A percentile compares a stretch with the other conserved stretches of the same genome.
phyloP scores from a whole-genome alignment of 805 yeast species.

The Sugiyamaella boreocaroliniensis region DNA sequence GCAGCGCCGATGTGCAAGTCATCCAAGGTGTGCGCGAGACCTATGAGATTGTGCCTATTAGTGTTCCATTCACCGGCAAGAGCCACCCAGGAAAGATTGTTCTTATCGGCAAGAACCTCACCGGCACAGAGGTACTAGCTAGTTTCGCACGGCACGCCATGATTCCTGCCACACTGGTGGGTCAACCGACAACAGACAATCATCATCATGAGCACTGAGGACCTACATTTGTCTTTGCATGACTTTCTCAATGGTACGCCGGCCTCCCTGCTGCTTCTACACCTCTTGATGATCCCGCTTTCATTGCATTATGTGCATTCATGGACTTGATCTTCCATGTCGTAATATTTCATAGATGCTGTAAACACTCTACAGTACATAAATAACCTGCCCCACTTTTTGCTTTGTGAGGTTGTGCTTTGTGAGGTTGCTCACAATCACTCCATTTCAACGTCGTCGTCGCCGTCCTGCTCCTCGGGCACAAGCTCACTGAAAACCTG shows the following conservation, averaged over 20 bases:
- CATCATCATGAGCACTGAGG: background rate
- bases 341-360: background rate
- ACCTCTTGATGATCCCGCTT: background rate
- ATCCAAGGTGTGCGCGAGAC: conserved; percentile 92
- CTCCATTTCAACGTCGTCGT: conserved; percentile 39
- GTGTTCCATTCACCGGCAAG: conserved; percentile 30
- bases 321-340: background rate
- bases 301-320: background rate
- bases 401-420: too few species aligned
- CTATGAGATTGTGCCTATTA: conserved; percentile 61
- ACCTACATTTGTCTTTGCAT: background rate
- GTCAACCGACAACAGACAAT: background rate
- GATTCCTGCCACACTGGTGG: background rate
- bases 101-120: conserved; percentile 64
- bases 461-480: background rate
- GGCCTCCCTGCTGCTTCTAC: background rate
- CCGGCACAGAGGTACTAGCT: conserved; percentile 20
- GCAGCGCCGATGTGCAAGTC: conserved; percentile 32
- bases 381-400: background rate
- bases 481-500: conserved; percentile 17
- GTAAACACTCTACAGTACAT: background rate
- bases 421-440: background rate
- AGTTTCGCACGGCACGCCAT: conserved; percentile 3
- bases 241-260: too few species aligned
- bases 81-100: conserved; percentile 52